A percentile compares a stretch with the other conserved stretches of the same genome.
These are phyloP conservation scores for Phoenix dactylifera DNA, from an alignment of 176 grass and related monocot genomes.

Conservation along the genomic window DNA sequence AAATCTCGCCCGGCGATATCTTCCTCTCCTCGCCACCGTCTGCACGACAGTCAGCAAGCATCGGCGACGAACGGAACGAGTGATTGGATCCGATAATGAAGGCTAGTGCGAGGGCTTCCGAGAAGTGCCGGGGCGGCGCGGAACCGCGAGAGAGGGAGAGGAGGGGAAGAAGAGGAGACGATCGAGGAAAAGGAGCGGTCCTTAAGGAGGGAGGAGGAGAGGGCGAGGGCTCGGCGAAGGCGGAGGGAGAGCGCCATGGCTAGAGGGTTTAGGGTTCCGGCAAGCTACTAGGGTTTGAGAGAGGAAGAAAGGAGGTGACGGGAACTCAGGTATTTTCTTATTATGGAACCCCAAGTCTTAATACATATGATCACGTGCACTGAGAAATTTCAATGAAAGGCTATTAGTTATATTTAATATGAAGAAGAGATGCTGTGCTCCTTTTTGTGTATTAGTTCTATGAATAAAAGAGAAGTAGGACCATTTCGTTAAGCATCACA, in stretches of 20 bases:
- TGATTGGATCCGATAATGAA: neutral
- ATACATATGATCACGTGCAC: too few relatives aligned
- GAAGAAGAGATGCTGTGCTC: too few relatives aligned
- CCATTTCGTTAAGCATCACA: too few relatives aligned
- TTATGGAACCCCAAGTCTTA: too few relatives aligned
- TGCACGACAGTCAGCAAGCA: slow-evolving; percentile 24
- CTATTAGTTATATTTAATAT: too few relatives aligned
- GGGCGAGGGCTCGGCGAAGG: slow-evolving; percentile 3
- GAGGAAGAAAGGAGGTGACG: neutral
- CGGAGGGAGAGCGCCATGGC: slow-evolving; percentile 5
- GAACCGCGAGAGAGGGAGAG: neutral
- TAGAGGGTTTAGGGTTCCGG: too few relatives aligned
- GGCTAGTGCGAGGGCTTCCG: neutral
- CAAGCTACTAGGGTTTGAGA: neutral
- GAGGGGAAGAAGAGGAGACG: neutral
- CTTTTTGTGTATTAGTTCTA: too few relatives aligned
- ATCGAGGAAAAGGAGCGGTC: neutral
- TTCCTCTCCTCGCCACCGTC: slow-evolving; percentile 27
- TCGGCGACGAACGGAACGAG: slow-evolving; percentile 50
- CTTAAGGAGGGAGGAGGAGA: neutral
- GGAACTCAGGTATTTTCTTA: too few relatives aligned
- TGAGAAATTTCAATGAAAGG: too few relatives aligned
- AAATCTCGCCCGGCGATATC: slow-evolving; percentile 66
- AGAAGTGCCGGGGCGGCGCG: neutral
- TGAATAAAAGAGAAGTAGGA: too few relatives aligned